phyloP scores from a whole-genome alignment of 108 stramenopile genomes.

The Aurantiochytrium sp. region DNA sequence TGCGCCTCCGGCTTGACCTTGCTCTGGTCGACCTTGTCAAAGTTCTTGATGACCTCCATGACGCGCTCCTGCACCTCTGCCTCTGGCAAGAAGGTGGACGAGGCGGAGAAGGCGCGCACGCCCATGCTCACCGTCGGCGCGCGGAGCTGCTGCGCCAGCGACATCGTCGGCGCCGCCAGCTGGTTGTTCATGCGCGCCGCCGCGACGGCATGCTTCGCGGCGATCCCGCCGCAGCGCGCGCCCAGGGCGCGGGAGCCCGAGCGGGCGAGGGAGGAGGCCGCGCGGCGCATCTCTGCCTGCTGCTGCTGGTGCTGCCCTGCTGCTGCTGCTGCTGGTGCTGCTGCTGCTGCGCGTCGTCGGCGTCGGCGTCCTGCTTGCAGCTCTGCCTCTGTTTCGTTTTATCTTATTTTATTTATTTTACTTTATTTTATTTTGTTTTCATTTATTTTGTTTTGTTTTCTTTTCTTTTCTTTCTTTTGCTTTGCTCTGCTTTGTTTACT shows the following conservation, averaged over 20 bases:
- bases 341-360: no score
- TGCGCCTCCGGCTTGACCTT: constrained; percentile 77
- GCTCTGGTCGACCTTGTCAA: constrained; percentile 88
- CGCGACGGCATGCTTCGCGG: not conserved
- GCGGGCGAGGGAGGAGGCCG: not conserved
- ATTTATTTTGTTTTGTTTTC: no score
- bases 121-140: not conserved
- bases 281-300: not conserved
- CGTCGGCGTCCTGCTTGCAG: no score
- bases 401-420: no score
- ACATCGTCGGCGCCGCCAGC: not conserved
- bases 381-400: no score
- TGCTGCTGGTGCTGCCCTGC: no score
- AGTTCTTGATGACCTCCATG: constrained; percentile 90
- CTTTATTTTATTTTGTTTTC: no score
- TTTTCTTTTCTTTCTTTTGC: no score
- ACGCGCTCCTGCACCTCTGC: constrained; percentile 86
- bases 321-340: no score
- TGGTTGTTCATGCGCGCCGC: not conserved
- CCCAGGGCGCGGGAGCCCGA: not conserved
- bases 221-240: not conserved
- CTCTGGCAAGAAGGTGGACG: constrained; percentile 81
- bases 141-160: not conserved
- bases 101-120: not conserved
- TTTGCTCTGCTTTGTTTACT: no score